Percentiles rank a stretch among this genome's conserved stretches.
phyloP scores from a whole-genome alignment of 306 rosid genomes.

The Trifolium repens region DNA sequence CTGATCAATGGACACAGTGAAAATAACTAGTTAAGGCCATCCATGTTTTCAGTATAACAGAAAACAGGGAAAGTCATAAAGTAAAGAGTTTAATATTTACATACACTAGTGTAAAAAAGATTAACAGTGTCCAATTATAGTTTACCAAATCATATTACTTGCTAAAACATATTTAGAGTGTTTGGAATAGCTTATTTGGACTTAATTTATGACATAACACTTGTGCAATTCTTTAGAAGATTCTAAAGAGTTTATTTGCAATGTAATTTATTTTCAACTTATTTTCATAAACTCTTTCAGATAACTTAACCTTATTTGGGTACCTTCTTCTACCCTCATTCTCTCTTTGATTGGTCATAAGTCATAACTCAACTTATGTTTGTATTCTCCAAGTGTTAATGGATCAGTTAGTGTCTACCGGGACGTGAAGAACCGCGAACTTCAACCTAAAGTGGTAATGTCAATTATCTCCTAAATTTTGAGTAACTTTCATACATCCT shows the following conservation, averaged over 20 bases:
- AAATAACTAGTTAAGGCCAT: not conserved
- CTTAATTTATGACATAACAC: not conserved
- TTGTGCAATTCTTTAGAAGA: not conserved
- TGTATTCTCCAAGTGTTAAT: not conserved
- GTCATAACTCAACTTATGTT: not conserved
- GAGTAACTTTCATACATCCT: not conserved
- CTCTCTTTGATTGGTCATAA: not conserved
- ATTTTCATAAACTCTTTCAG: not conserved
- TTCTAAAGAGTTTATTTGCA: too few relatives aligned
- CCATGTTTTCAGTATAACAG: not conserved
- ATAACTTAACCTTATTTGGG: not conserved
- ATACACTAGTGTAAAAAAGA: not conserved
- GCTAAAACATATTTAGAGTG: not conserved
- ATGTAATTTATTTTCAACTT: too few relatives aligned
- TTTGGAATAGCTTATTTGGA: not conserved
- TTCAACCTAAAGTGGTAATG: not conserved
- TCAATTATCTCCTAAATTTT: not conserved
- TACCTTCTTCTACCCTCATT: not conserved
- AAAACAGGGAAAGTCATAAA: not conserved
- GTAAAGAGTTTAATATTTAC: not conserved
- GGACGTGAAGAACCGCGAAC: too few relatives aligned
- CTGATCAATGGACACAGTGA: not conserved
- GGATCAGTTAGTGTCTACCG: too few relatives aligned
- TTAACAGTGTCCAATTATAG: not conserved
- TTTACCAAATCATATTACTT: not conserved